Conservation (phyloP, 257 asterid genomes). For the Primulina eburnea region DNA sequence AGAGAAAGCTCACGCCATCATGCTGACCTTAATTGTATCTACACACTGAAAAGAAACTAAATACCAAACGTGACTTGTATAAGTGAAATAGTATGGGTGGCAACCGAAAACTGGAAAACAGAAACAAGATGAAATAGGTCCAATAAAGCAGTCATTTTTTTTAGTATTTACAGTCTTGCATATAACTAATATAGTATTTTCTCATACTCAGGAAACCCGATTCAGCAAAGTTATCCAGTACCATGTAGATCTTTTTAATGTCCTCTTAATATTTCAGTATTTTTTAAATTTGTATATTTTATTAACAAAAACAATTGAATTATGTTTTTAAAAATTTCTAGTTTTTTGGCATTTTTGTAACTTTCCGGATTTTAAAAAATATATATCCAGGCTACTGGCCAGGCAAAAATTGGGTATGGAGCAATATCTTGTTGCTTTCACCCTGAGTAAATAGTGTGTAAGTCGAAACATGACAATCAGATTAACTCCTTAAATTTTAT, state of each 20-base stretch:
- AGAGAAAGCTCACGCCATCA: not conserved
- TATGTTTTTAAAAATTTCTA: too few relatives aligned
- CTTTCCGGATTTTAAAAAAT: not conserved
- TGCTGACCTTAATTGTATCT: not conserved
- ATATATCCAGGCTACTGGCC: not conserved
- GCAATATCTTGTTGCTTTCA: not conserved
- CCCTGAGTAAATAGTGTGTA: not conserved
- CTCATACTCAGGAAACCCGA: not conserved
- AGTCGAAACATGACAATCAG: not conserved
- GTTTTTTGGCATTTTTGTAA: not conserved
- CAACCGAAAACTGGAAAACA: conserved; percentile 4
- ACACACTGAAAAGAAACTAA: not conserved
- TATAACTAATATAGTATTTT: not conserved
- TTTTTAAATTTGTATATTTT: not conserved
- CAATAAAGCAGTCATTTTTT: not conserved
- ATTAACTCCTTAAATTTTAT: too few relatives aligned
- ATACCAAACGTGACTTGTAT: not conserved
- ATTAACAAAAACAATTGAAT: not conserved
- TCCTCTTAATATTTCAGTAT: not conserved
- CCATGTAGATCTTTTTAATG: not conserved
- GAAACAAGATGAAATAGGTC: too few relatives aligned
- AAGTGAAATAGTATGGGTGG: not conserved
- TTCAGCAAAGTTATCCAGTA: too few relatives aligned
- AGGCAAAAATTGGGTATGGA: not conserved
- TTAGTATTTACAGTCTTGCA: not conserved